Evolutionary conservation across 169 alveolate species (phyloP).

Genomic region (Theileria orientalis): DNA sequence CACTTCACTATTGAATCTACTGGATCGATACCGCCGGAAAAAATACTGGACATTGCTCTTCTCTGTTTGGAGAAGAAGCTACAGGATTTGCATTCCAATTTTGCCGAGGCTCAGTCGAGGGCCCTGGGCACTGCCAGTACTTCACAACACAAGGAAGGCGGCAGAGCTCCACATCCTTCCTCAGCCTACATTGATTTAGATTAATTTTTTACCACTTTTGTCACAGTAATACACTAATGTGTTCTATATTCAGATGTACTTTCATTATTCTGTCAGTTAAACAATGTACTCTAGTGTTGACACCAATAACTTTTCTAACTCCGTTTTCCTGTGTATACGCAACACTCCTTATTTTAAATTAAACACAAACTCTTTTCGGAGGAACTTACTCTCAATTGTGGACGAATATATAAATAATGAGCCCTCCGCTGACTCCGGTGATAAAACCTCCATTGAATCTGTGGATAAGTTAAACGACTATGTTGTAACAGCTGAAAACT

Average conservation of each 20-base stretch:
- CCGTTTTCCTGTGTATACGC: slow-evolving; percentile 40
- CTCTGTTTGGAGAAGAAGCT: slow-evolving; percentile 79
- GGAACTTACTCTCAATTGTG: slow-evolving; percentile 6
- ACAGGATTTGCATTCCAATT: slow-evolving; percentile 49
- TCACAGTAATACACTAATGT: not conserved
- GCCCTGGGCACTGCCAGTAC: slow-evolving; percentile 43
- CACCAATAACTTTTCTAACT: slow-evolving; percentile 22
- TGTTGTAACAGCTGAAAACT: slow-evolving; percentile 13
- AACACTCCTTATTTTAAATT: slow-evolving; percentile 57
- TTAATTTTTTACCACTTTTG: slow-evolving; percentile 3
- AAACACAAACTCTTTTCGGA: slow-evolving; percentile 38
- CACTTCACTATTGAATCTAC: slow-evolving; percentile 85
- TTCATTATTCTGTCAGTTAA: not conserved
- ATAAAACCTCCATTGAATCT: not conserved
- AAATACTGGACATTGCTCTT: slow-evolving; percentile 87
- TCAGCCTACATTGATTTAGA: slow-evolving; percentile 28
- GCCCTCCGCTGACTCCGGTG: slow-evolving; percentile 1
- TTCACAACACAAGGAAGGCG: slow-evolving; percentile 12
- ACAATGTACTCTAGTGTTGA: slow-evolving; percentile 4
- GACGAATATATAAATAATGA: not conserved
- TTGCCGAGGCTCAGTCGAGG: slow-evolving; percentile 64
- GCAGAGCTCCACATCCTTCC: slow-evolving; percentile 31
- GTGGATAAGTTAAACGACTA: not conserved
- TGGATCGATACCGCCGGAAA: slow-evolving; percentile 93
- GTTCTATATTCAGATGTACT: not conserved